These are phyloP conservation scores for Gossypium schwendimanii DNA, from an alignment of 441 rosid genomes.

Conservation along the genomic window DNA sequence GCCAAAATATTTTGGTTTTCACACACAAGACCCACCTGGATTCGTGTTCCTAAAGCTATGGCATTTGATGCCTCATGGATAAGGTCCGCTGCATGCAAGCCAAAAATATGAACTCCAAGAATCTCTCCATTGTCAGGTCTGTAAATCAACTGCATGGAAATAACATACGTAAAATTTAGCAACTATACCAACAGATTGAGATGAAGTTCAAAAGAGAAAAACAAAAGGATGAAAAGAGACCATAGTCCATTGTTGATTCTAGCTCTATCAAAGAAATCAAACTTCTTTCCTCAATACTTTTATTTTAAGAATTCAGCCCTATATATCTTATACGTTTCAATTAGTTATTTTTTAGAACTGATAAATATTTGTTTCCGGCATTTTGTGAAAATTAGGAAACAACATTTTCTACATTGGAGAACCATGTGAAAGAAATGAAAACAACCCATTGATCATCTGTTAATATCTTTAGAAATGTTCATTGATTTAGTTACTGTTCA, in stretches of 20 bases:
- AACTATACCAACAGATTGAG: not conserved
- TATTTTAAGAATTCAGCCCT: not conserved
- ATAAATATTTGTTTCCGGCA: not conserved
- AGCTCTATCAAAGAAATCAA: not conserved
- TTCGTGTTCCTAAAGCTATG: conserved; percentile 75
- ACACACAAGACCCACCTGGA: conserved; percentile 41
- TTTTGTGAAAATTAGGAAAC: not conserved
- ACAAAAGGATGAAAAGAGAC: not conserved
- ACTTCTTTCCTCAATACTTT: not conserved
- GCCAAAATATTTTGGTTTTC: not conserved
- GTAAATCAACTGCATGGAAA: conserved; percentile 69
- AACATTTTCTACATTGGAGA: not conserved
- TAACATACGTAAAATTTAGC: not conserved
- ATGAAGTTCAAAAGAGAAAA: not conserved
- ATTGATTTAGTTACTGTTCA: not conserved
- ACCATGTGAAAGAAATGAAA: not conserved
- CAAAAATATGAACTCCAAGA: conserved; percentile 92
- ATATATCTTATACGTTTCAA: not conserved
- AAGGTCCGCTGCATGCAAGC: conserved; percentile 95
- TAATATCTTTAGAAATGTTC: not conserved
- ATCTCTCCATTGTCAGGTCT: conserved; percentile 95
- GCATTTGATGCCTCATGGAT: conserved; percentile 99
- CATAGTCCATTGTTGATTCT: not conserved
- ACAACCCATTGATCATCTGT: not conserved
- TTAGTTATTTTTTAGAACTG: not conserved